A percentile compares a stretch with the other conserved stretches of the same genome.
Evolutionary conservation across 1,139 yeast genomes (phyloP).

Genomic region (Candida frijolesensis): DNA sequence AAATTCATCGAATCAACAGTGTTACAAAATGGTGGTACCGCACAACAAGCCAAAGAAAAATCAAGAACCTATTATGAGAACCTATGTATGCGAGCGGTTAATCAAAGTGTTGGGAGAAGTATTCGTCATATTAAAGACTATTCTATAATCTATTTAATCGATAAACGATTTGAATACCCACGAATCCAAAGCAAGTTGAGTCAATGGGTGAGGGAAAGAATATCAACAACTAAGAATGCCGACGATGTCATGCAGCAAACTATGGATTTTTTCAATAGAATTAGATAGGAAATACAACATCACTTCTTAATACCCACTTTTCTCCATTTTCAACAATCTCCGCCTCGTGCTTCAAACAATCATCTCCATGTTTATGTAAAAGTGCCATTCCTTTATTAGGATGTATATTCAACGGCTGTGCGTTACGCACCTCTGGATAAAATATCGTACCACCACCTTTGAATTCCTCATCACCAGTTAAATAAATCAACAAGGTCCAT

Average conservation of each 20-base stretch:
- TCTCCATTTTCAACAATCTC: slow-evolving; percentile 53
- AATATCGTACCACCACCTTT: slow-evolving; percentile 68
- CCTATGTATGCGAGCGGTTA: slow-evolving; percentile 87
- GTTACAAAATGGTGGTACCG: slow-evolving; percentile 41
- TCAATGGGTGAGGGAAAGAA: slow-evolving; percentile 68
- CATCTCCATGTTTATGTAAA: slow-evolving; percentile 68
- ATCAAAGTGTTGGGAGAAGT: slow-evolving; percentile 92
- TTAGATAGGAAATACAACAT: slow-evolving; percentile 41
- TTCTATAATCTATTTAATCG: slow-evolving; percentile 73
- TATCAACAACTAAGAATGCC: slow-evolving; percentile 4
- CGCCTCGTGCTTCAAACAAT: slow-evolving; percentile 65
- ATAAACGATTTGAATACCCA: slow-evolving; percentile 54
- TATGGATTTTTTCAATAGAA: slow-evolving; percentile 1
- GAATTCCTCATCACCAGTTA: slow-evolving; percentile 60
- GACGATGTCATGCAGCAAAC: background rate
- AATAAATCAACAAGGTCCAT: slow-evolving; percentile 63
- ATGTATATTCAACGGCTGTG: slow-evolving; percentile 36
- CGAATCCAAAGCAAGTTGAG: slow-evolving; percentile 68
- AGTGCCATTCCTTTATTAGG: slow-evolving; percentile 62
- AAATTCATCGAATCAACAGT: slow-evolving; percentile 59
- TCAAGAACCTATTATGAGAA: slow-evolving; percentile 75
- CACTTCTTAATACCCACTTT: slow-evolving; percentile 69
- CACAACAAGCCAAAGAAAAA: slow-evolving; percentile 42
- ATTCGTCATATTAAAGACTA: slow-evolving; percentile 84
- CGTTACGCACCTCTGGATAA: slow-evolving; percentile 34